Evolutionary conservation across 2,329 filamentous ascomycete species (phyloP), one percentile per base, ranked within the genome.

Genomic region (Colletotrichum liriopes): DNA sequence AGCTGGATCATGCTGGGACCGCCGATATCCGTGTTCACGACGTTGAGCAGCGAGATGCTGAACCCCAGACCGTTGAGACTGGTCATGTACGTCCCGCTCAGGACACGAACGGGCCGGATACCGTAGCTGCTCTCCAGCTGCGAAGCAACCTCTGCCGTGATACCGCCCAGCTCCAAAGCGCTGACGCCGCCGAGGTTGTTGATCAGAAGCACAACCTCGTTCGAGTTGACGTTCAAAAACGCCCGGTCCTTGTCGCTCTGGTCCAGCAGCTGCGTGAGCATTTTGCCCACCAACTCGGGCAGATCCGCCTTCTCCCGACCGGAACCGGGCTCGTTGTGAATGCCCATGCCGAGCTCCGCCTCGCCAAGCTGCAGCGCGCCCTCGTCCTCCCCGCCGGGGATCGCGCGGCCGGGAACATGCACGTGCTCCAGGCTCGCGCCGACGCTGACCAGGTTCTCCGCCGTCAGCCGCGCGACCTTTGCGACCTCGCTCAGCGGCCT

Each of bases 371-470:
- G 86, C 69, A 96, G 82, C 52, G 76, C 80, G 37, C 91, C 90
- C 32, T 90, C 89, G 32, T 73, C 74, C 74, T 90, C 88, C 0
- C 84, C 81, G 41, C 32, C 39, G 6, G 71, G 71, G 8, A 85
- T 79, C 1, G 85, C 88, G 72, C 95, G 89, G 5, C 96, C 95
- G 0, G 96, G 96, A 0, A 98, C 94, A 79, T 98, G 96, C n/a
- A 98, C 95, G 80, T 97, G 95, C 74, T 93, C 92, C 52, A 98
- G 84, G 65, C 93, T 96, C 3, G 94, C 93, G 20, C 95, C 96
- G 29, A 98, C 93, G 52, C 93, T 95, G 43, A 97, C 93, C 8
- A 96, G 83, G 79, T 97, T 97, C 23, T 90, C 86, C 3, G 93
- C 92, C 3, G 90, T 89, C 61, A 94, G 83, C 77, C 91, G 87